Percentiles rank a stretch among this genome's conserved stretches.
Evolutionary conservation across 1,284 basidiomycete species (phyloP).

Genomic region (Malassezia caprae): DNA sequence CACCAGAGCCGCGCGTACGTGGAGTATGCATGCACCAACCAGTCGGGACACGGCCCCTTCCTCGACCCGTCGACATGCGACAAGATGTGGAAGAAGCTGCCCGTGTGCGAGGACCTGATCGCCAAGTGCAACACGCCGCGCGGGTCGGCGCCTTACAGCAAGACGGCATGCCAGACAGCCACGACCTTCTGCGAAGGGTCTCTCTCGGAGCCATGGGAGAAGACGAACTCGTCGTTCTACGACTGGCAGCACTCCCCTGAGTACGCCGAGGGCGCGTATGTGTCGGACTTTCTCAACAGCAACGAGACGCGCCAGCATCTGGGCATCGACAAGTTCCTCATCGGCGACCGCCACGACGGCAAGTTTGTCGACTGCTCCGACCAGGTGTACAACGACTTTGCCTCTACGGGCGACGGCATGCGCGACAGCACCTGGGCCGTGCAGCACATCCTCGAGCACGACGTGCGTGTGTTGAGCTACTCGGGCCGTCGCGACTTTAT

Average conservation of each 20-base stretch:
- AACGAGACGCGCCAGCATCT: slow-evolving; percentile 23
- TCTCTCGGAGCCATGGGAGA: slow-evolving; percentile 30
- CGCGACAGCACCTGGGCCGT: slow-evolving; percentile 42
- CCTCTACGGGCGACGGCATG: slow-evolving; percentile 39
- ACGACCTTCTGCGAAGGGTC: slow-evolving; percentile 33
- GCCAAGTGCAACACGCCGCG: slow-evolving; percentile 38
- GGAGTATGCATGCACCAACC: slow-evolving; percentile 39
- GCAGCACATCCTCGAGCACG: slow-evolving; percentile 21
- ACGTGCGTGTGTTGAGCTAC: slow-evolving; percentile 37
- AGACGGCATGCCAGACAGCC: slow-evolving; percentile 30
- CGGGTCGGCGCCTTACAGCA: slow-evolving; percentile 24
- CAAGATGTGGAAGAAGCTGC: slow-evolving; percentile 26
- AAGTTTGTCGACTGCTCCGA: slow-evolving; percentile 44
- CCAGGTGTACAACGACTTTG: slow-evolving; percentile 34
- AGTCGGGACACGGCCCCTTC: slow-evolving; percentile 30
- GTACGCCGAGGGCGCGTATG: slow-evolving; percentile 40
- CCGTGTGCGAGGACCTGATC: slow-evolving; percentile 28
- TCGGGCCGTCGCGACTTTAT: slow-evolving; percentile 38
- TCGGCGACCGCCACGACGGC: slow-evolving; percentile 41
- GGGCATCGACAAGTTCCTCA: slow-evolving; percentile 32
- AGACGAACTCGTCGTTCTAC: slow-evolving; percentile 28
- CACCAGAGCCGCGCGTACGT: slow-evolving; percentile 40
- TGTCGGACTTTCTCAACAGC: slow-evolving; percentile 37
- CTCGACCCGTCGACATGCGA: slow-evolving; percentile 26
- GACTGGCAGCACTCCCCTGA: slow-evolving; percentile 37